Percentiles rank a stretch among this genome's conserved stretches.
phyloP scores from a whole-genome alignment of 805 yeast genomes.

The Ogataea wickerhamii region DNA sequence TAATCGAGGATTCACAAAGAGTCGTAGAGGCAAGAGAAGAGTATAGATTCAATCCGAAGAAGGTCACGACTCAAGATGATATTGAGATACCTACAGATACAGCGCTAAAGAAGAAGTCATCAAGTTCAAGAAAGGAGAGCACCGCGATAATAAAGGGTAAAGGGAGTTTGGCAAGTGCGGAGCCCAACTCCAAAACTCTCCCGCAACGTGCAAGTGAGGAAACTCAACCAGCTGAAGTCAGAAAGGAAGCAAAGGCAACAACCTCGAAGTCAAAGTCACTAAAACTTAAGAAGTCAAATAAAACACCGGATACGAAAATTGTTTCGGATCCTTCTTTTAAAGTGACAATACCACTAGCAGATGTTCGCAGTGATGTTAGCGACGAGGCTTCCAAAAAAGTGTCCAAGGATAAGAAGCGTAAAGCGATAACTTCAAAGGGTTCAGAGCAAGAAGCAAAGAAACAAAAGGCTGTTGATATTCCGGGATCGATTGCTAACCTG shows the following conservation, averaged over 20 bases:
- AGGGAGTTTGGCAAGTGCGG: neutral
- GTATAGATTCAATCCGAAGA: conserved; percentile 23
- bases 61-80: conserved; percentile 2
- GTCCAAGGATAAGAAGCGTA: conserved; percentile 6
- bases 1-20: conserved; percentile 55
- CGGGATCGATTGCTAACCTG: conserved; percentile 3
- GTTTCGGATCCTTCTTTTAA: conserved; percentile 10
- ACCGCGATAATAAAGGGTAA: neutral
- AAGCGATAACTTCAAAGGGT: neutral
- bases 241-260: conserved; percentile 1
- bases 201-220: neutral
- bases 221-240: neutral
- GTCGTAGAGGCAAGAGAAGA: conserved; percentile 49
- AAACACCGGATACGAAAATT: conserved; percentile 4
- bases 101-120: neutral
- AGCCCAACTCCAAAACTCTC: neutral
- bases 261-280: conserved; percentile 6
- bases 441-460: neutral
- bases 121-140: neutral
- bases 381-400: conserved; percentile 4
- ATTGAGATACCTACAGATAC: neutral
- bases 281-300: conserved; percentile 11
- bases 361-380: conserved; percentile 8
- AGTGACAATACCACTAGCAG: conserved; percentile 19
- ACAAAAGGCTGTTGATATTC: neutral